A percentile compares a stretch with the other conserved stretches of the same genome.
Conservation (phyloP, 192 early-diverging fungal species). For the Umbelopsis vinacea region DNA sequence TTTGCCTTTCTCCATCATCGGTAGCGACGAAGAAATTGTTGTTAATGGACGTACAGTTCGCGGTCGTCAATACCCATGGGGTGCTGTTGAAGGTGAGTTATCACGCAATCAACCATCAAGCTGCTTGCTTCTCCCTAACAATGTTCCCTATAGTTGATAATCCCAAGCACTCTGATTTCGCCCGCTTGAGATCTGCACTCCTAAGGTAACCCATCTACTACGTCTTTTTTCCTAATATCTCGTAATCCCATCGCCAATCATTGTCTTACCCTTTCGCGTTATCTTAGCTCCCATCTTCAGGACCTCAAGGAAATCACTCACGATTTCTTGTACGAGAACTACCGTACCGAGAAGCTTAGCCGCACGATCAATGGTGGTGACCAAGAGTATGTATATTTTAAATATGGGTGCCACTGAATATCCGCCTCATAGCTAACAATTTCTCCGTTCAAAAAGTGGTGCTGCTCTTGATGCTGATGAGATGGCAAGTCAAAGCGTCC, state of each 20-base stretch:
- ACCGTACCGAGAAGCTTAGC: conserved; percentile 90
- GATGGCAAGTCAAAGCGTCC: conserved; percentile 46
- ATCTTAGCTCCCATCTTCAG: conserved; percentile 88
- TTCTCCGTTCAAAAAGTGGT: conserved; percentile 23
- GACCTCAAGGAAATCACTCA: conserved; percentile 98
- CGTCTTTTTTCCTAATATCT: not conserved
- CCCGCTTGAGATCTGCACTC: conserved; percentile 87
- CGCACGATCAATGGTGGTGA: conserved; percentile 56
- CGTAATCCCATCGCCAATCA: not conserved
- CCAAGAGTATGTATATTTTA: conserved; percentile 35
- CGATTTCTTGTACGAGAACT: conserved; percentile 92
- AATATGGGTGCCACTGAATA: not conserved
- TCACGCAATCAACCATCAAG: not conserved
- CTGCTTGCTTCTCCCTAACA: not conserved
- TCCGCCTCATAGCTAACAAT: not conserved
- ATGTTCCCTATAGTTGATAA: conserved; percentile 75
- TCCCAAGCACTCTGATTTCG: conserved; percentile 96
- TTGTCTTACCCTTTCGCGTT: not conserved
- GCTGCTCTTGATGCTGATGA: conserved; percentile 45
- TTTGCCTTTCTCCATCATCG: conserved; percentile 96
- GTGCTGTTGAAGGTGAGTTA: conserved; percentile 76
- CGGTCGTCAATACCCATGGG: conserved; percentile 95
- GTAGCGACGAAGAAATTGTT: conserved; percentile 87
- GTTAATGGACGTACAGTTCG: conserved; percentile 90
- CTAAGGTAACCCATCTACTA: conserved; percentile 60